Evolutionary conservation across 2,329 filamentous ascomycete genomes (phyloP).

Genomic region (Pseudofabraea citricarpa): DNA sequence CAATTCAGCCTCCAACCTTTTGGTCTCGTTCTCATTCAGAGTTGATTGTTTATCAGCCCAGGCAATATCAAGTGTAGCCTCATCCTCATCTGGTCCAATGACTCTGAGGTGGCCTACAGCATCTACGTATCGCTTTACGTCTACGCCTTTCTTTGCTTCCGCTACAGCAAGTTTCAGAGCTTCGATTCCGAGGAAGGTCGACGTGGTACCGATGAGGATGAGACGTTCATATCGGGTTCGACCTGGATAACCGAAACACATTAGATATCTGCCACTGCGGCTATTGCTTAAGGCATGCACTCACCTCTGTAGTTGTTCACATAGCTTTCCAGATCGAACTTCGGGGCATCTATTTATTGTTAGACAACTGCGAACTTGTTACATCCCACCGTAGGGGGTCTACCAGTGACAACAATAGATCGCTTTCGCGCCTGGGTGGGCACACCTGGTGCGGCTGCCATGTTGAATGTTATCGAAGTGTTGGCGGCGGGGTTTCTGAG

Average conservation of each 20-base stretch:
- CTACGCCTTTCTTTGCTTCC: slow-evolving; percentile 72
- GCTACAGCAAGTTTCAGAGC: slow-evolving; percentile 72
- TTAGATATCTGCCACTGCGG: slow-evolving; percentile 3
- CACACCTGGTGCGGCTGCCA: slow-evolving; percentile 13
- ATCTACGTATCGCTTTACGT: slow-evolving; percentile 66
- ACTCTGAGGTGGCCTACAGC: slow-evolving; percentile 61
- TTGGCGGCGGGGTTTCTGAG: not conserved
- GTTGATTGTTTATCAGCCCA: slow-evolving; percentile 74
- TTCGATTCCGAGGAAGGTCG: slow-evolving; percentile 70
- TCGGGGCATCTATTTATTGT: slow-evolving; percentile 47
- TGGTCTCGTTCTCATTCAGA: slow-evolving; percentile 50
- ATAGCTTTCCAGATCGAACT: slow-evolving; percentile 88
- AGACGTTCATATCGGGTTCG: slow-evolving; percentile 78
- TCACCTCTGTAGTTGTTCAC: slow-evolving; percentile 82
- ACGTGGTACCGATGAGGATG: slow-evolving; percentile 74
- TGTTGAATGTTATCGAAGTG: slow-evolving; percentile 6
- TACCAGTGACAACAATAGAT: slow-evolving; percentile 14
- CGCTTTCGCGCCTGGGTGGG: slow-evolving; percentile 17
- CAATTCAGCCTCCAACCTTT: slow-evolving; percentile 76
- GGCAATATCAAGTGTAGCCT: slow-evolving; percentile 60
- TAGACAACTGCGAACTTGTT: slow-evolving; percentile 10
- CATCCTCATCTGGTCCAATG: slow-evolving; percentile 61
- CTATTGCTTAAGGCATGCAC: slow-evolving; percentile 14
- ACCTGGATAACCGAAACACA: slow-evolving; percentile 48
- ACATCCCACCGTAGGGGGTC: too few species aligned